These are phyloP conservation scores for Pelargonium citronellum DNA, from an alignment of 441 rosid genomes.

Conservation along the genomic window DNA sequence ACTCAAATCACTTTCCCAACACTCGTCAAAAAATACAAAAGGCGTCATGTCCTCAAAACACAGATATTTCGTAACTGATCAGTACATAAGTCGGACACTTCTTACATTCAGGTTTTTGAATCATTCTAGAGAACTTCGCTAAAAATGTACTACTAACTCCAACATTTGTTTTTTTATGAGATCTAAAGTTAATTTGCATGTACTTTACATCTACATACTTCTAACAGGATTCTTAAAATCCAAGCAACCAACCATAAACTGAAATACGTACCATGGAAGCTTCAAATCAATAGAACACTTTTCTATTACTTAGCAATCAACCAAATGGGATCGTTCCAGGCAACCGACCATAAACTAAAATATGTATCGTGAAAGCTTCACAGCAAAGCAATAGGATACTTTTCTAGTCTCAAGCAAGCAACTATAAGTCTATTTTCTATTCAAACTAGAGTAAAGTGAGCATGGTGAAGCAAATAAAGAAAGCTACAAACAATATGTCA, in stretches of 20 bases:
- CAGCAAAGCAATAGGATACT: slow-evolving; percentile 1
- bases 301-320: no score
- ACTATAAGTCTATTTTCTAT: not conserved
- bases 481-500: not conserved
- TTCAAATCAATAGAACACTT: not conserved
- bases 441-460: not conserved
- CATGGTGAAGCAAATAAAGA: not conserved
- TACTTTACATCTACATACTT: not conserved
- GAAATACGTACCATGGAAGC: not conserved
- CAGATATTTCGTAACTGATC: no score
- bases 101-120: no score
- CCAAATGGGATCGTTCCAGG: not conserved
- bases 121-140: no score
- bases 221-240: not conserved
- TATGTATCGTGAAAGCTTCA: slow-evolving; percentile 1
- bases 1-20: no score
- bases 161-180: not conserved
- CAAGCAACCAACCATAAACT: slow-evolving; percentile 8
- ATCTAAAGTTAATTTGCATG: slow-evolving; percentile 4
- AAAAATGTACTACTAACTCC: not conserved
- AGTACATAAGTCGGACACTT: no score
- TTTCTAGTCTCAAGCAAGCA: not conserved
- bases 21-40: no score
- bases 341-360: not conserved
- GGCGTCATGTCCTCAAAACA: no score